A percentile compares a stretch with the other conserved stretches of the same genome.
Conservation (phyloP, 2,329 filamentous ascomycete species). For the Phialophora macrospora region DNA sequence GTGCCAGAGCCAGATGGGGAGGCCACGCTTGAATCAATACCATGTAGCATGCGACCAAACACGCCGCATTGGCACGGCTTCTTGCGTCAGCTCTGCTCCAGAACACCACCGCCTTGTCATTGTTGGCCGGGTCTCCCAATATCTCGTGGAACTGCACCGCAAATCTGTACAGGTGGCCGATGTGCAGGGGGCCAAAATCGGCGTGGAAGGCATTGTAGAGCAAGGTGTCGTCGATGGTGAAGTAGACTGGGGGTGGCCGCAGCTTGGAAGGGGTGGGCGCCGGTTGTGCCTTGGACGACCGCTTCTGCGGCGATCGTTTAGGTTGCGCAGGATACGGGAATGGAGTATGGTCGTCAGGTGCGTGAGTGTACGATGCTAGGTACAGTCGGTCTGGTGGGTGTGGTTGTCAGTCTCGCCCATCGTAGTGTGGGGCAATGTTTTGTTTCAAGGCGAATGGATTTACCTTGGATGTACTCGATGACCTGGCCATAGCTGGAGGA, state of each 20-base stretch:
- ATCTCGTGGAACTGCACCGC: constrained; percentile 96
- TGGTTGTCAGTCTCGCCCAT: constrained; percentile 22
- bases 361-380: constrained; percentile 84
- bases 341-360: constrained; percentile 78
- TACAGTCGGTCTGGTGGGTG: constrained; percentile 78
- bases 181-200: constrained; percentile 96
- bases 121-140: constrained; percentile 86
- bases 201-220: constrained; percentile 98
- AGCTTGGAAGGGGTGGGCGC: constrained; percentile 58
- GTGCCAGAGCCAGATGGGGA: constrained; percentile 90
- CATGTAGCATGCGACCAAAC: constrained; percentile 97
- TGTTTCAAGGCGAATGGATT: constrained; percentile 32
- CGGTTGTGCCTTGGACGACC: constrained; percentile 68
- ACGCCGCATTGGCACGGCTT: constrained; percentile 88
- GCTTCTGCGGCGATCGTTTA: constrained; percentile 73
- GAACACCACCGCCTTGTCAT: constrained; percentile 88
- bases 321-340: constrained; percentile 77
- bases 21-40: constrained; percentile 98
- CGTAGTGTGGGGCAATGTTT: constrained; percentile 44
- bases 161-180: constrained; percentile 95
- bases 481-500: constrained; percentile 78
- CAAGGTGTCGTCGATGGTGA: constrained; percentile 88
- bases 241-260: constrained; percentile 78
- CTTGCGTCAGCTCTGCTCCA: constrained; percentile 92
- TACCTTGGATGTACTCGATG: constrained; percentile 94